Evolutionary conservation across 257 asterid species (phyloP).

Genomic region (Ocimum tenuiflorum): DNA sequence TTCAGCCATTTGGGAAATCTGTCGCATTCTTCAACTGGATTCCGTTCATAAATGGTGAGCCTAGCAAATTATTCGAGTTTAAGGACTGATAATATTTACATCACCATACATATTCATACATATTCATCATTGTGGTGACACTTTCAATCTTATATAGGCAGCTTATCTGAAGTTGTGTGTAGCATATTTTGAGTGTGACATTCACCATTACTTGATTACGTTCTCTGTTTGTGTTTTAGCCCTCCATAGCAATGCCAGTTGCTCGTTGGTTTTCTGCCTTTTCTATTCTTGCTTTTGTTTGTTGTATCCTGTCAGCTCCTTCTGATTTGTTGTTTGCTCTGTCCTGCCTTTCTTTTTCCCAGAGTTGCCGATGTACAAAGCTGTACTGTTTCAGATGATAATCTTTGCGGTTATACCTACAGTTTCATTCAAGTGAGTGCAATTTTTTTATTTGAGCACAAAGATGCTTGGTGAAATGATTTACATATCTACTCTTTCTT

Average conservation of each 20-base stretch:
- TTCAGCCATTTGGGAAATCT: conserved; percentile 61
- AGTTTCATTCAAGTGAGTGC: conserved; percentile 71
- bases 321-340: not conserved
- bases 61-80: conserved; percentile 13
- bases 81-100: not conserved
- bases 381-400: conserved; percentile 62
- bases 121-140: not conserved
- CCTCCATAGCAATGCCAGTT: too few species aligned
- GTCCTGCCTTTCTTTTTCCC: conserved; percentile 15
- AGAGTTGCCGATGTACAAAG: conserved; percentile 60
- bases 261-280: not conserved
- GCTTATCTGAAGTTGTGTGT: conserved; percentile 11
- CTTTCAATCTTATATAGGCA: conserved; percentile 1
- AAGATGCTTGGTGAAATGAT: not conserved
- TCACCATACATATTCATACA: not conserved
- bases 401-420: conserved; percentile 83
- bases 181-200: not conserved
- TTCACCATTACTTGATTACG: conserved; percentile 4
- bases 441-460: conserved; percentile 4
- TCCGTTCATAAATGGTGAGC: conserved; percentile 69
- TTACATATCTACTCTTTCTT: conserved; percentile 1
- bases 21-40: conserved; percentile 72
- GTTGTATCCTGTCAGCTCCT: not conserved
- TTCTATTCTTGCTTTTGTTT: conserved; percentile 8
- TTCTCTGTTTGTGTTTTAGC: too few species aligned